Conservation (phyloP, 805 yeast species). For the Wickerhamomyces bovis region DNA sequence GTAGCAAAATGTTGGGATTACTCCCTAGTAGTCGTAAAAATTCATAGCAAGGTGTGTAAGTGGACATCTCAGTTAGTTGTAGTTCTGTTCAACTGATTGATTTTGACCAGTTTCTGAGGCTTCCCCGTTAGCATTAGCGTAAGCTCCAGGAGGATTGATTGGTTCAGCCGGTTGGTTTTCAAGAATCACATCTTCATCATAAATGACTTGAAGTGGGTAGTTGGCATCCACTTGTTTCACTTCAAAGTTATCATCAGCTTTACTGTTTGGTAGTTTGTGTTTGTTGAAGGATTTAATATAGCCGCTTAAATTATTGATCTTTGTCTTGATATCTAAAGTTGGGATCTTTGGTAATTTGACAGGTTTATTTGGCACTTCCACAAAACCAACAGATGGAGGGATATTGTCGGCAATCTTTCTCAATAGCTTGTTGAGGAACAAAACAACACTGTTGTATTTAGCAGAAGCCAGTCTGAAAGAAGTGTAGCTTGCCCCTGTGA, state of each 20-base stretch:
- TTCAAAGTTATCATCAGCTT: neutral
- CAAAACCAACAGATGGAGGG: conserved; percentile 25
- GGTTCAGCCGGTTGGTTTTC: neutral
- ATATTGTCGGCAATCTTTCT: conserved; percentile 22
- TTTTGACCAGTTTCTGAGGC: neutral
- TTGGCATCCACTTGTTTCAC: neutral
- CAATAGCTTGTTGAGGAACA: conserved; percentile 21
- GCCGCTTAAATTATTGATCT: neutral
- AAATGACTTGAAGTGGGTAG: neutral
- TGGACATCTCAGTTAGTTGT: neutral
- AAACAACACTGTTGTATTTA: conserved; percentile 21
- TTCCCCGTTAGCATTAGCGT: neutral
- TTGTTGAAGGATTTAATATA: neutral
- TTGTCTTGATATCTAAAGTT: neutral
- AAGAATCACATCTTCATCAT: neutral
- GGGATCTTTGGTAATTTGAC: conserved; percentile 2
- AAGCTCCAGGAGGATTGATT: neutral
- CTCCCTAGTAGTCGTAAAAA: neutral
- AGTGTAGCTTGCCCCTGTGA: conserved; percentile 21
- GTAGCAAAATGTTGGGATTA: neutral
- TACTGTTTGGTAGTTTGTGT: neutral
- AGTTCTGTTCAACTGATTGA: conserved; percentile 2
- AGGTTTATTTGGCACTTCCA: conserved; percentile 10
- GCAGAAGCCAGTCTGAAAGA: conserved; percentile 22
- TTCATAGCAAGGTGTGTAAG: neutral